Evolutionary conservation across 2,329 filamentous ascomycete species (phyloP), one percentile per base, ranked within the genome.

Genomic region (Penicillium sp.): DNA sequence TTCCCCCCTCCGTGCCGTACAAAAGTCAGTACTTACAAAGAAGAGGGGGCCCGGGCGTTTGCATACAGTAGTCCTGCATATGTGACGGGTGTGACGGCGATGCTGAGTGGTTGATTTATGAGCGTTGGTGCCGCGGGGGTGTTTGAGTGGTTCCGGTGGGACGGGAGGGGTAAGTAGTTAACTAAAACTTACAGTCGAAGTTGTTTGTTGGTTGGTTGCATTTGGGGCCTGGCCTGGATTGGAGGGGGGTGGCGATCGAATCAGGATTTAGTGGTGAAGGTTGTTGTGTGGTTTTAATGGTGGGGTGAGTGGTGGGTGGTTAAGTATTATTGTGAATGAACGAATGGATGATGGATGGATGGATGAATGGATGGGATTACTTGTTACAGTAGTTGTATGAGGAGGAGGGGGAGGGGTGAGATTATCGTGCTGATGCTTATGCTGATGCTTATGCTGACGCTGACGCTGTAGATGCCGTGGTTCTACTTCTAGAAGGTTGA

Each of bases 171-270:
- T 42, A 7, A n/a, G 17, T 42, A n/a, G 22, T 13, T 37, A 15
- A 37, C 35, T 10, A 28, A 28, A 28, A 28, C 28, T 6, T 33
- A 33, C 30, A n/a, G 37, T 38, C 0, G 28, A 28, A 3, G 26
- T 26, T 26, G n/a, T 40, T 8, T 8, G 35, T 7, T 28, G 49
- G 13, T 35, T 24, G 49, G n/a, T 37, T 35, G 49, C n/a, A 24
- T 37, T 24, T 13, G 49, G n/a, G 40, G 10, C 40, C 40, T 33
- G 49, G 49, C 28, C 26, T n/a, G 24, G 44, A 30, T 3, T 33
- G 0, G 30, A 12, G 30, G 30, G 24, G 24, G 17, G 49, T 59
- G 54, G 62, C 53, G 49, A 54, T 42, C 56, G 42, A 58, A 60
- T 59, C 42, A 54, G 51, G 13, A 13, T 4, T 22, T 26, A 1